A percentile compares a stretch with the other conserved stretches of the same genome.
These are phyloP conservation scores for Yarrowia galli DNA, from an alignment of 1,139 yeast genomes.

Conservation along the genomic window DNA sequence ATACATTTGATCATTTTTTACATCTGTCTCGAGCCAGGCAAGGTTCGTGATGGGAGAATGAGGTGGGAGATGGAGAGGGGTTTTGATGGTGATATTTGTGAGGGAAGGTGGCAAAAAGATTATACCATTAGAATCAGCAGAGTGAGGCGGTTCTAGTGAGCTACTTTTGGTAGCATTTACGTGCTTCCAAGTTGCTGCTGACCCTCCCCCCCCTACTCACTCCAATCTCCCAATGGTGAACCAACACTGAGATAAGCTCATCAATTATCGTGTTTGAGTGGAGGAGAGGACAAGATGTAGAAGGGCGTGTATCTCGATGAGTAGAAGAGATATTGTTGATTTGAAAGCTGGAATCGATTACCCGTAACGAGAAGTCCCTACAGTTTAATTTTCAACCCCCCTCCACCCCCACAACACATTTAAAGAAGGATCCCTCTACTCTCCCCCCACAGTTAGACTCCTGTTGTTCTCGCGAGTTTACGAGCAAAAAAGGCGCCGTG, in stretches of 20 bases:
- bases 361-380: no score
- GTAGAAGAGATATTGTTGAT: not conserved
- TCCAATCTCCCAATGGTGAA: not conserved
- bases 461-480: not conserved
- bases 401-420: not conserved
- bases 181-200: no score
- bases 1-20: constrained; percentile 15
- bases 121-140: not conserved
- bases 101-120: not conserved
- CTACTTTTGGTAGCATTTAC: not conserved
- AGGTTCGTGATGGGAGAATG: not conserved
- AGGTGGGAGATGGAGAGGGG: not conserved
- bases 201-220: no score
- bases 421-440: not conserved
- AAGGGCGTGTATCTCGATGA: not conserved
- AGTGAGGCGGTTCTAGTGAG: not conserved
- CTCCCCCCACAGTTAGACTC: not conserved
- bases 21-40: not conserved
- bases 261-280: not conserved
- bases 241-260: not conserved
- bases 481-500: constrained; percentile 8
- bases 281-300: not conserved
- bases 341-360: not conserved
- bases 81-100: not conserved
- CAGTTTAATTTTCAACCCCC: not conserved